These are phyloP conservation scores for Austroboletus festivus DNA, from an alignment of 768 basidiomycete genomes.

Conservation along the genomic window DNA sequence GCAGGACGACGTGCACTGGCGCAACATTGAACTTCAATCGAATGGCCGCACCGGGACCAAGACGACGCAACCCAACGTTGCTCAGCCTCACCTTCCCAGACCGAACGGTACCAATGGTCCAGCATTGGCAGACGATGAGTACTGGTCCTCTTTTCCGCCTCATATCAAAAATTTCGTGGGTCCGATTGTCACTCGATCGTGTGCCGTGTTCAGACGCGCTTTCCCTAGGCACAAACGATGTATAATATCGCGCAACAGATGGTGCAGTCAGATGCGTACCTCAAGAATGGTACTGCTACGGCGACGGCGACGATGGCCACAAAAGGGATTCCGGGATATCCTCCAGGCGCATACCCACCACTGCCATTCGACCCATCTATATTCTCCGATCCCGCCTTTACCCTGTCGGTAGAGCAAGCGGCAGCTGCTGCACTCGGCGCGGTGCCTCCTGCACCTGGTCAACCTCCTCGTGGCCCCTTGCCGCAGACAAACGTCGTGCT, in stretches of 20 bases:
- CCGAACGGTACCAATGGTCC: slow-evolving; percentile 21
- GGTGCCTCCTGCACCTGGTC: slow-evolving; percentile 29
- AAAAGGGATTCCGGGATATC: slow-evolving; percentile 37
- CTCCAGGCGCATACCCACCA: slow-evolving; percentile 40
- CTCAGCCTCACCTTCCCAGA: slow-evolving; percentile 22
- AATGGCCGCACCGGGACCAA: slow-evolving; percentile 27
- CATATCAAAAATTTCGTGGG: slow-evolving; percentile 70
- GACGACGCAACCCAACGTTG: slow-evolving; percentile 12
- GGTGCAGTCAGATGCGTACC: slow-evolving; percentile 42
- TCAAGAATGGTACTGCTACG: slow-evolving; percentile 35
- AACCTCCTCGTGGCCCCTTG: slow-evolving; percentile 31
- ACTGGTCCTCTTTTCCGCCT: slow-evolving; percentile 66
- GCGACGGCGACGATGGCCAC: slow-evolving; percentile 32
- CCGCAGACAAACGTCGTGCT: slow-evolving; percentile 37
- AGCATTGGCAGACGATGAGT: slow-evolving; percentile 51
- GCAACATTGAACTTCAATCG: slow-evolving; percentile 31
- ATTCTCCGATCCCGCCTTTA: slow-evolving; percentile 53
- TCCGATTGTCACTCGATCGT: slow-evolving; percentile 23
- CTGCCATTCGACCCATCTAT: slow-evolving; percentile 51
- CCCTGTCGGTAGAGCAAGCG: slow-evolving; percentile 48
- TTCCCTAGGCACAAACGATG: slow-evolving; percentile 56
- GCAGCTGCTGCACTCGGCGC: slow-evolving; percentile 35
- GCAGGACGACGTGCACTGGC: slow-evolving; percentile 59
- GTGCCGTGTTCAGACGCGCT: slow-evolving; percentile 31
- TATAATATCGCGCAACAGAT: slow-evolving; percentile 69